Conservation (phyloP, 768 basidiomycete species). For the Tremella yokohamensis region DNA sequence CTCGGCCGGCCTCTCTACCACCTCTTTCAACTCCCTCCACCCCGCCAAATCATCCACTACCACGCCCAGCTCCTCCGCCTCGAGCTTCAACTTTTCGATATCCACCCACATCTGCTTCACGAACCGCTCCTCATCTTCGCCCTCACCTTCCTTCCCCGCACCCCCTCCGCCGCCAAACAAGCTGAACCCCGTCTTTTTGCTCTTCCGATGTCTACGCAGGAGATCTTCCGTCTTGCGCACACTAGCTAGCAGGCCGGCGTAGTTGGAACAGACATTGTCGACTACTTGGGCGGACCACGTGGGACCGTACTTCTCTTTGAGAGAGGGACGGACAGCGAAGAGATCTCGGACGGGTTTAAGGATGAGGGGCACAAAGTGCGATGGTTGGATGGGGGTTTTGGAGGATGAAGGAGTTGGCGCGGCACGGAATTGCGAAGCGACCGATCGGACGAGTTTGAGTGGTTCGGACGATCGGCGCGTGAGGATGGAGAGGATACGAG, state of each 20-base stretch:
- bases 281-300: conserved; percentile 60
- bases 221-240: conserved; percentile 94
- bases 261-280: conserved; percentile 64
- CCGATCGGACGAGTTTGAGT: conserved; percentile 75
- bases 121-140: conserved; percentile 83
- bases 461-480: conserved; percentile 78
- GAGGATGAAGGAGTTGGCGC: conserved; percentile 60
- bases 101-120: conserved; percentile 79
- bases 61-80: conserved; percentile 68
- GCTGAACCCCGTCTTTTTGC: conserved; percentile 73
- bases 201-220: conserved; percentile 77
- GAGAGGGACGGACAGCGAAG: conserved; percentile 61
- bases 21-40: conserved; percentile 47
- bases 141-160: conserved; percentile 60
- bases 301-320: conserved; percentile 58
- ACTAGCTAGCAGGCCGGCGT: conserved; percentile 69
- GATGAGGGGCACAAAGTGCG: conserved; percentile 77
- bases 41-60: conserved; percentile 53
- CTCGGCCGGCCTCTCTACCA: conserved; percentile 30
- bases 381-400: conserved; percentile 60
- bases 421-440: conserved; percentile 84
- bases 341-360: conserved; percentile 68
- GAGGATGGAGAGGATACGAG: conserved; percentile 62
- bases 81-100: conserved; percentile 75
- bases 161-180: conserved; percentile 61